Evolutionary conservation across 2,329 filamentous ascomycete genomes (phyloP).

Genomic region (Phaeomoniella chlamydospora): DNA sequence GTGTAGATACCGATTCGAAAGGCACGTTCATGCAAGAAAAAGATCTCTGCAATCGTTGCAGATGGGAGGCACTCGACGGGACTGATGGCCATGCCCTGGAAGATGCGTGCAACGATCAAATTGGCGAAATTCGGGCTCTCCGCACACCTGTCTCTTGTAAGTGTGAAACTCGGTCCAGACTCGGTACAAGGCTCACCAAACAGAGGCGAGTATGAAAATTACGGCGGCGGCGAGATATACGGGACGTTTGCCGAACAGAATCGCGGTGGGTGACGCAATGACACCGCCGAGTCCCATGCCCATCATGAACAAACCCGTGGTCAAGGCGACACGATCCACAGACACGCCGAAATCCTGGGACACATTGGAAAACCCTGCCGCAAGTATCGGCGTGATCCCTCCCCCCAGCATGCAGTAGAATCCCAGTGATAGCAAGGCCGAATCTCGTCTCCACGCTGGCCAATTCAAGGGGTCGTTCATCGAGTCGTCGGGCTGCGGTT

Average conservation of each 20-base stretch:
- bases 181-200: constrained; percentile 58
- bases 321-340: constrained; percentile 63
- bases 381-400: constrained; percentile 79
- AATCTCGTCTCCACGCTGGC: constrained; percentile 67
- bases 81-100: constrained; percentile 77
- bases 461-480: constrained; percentile 88
- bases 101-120: constrained; percentile 65
- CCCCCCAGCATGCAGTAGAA: constrained; percentile 90
- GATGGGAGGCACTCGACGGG: constrained; percentile 87
- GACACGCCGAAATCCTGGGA: constrained; percentile 51
- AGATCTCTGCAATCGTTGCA: constrained; percentile 90
- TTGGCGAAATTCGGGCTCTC: constrained; percentile 68
- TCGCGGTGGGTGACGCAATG: constrained; percentile 76
- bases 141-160: constrained; percentile 35
- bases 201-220: constrained; percentile 58
- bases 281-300: constrained; percentile 77
- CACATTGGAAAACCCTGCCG: constrained; percentile 77
- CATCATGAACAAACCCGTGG: constrained; percentile 88
- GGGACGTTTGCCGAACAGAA: constrained; percentile 77
- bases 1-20: constrained; percentile 92
- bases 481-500: constrained; percentile 84
- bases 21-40: constrained; percentile 85
- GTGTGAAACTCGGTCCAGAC: background rate
- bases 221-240: constrained; percentile 70
- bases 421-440: constrained; percentile 66